Conservation (phyloP, 2,329 filamentous ascomycete species). For the Pleomassaria siparia region DNA sequence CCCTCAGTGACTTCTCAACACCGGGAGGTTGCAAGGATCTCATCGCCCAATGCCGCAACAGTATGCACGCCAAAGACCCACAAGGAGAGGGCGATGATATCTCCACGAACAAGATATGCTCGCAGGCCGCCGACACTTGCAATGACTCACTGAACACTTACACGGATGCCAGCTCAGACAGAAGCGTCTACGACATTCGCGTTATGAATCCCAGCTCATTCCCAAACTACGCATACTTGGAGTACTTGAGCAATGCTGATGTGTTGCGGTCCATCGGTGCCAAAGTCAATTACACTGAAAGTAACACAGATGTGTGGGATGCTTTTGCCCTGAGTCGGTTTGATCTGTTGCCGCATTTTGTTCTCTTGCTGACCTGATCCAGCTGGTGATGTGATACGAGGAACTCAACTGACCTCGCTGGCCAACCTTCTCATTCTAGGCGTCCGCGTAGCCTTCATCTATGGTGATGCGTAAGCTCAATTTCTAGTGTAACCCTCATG, state of each 20-base stretch:
- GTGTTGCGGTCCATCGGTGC: constrained; percentile 55
- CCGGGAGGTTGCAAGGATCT: constrained; percentile 56
- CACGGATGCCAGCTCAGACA: constrained; percentile 4
- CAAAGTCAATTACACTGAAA: constrained; percentile 53
- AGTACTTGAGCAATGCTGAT: constrained; percentile 53
- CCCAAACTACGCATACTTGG: constrained; percentile 48
- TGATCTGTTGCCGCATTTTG: neutral
- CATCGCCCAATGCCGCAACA: constrained; percentile 38
- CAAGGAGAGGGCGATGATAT: constrained; percentile 35
- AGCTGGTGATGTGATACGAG: constrained; percentile 50
- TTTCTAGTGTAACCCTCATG: neutral
- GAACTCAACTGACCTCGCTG: constrained; percentile 43
- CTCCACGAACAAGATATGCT: constrained; percentile 33
- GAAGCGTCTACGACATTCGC: constrained; percentile 52
- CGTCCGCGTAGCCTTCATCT: constrained; percentile 66
- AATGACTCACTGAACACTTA: constrained; percentile 6
- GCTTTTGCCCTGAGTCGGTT: constrained; percentile 40
- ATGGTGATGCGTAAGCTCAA: constrained; percentile 56
- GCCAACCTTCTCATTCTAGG: constrained; percentile 46
- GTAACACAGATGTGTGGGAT: constrained; percentile 41
- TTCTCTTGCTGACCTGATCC: constrained; percentile 13
- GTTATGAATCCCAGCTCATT: constrained; percentile 38
- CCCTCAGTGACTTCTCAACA: constrained; percentile 50
- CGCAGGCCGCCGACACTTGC: constrained; percentile 24
- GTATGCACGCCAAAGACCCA: constrained; percentile 33